phyloP scores from a whole-genome alignment of 805 yeast genomes.

The Yamadazyma sp. region DNA sequence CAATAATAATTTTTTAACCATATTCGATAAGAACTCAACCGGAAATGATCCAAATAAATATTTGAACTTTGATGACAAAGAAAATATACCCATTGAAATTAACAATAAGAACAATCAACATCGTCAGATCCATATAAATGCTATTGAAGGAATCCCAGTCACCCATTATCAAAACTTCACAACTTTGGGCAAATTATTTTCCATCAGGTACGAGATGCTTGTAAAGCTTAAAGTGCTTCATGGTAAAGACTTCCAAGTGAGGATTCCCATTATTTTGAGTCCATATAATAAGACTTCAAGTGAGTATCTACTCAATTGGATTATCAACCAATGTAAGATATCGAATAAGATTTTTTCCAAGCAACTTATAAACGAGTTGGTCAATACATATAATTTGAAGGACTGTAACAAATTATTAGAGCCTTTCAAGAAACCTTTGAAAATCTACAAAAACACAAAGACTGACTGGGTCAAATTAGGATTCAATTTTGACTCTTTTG shows the following conservation, averaged over 20 bases:
- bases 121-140: conserved; percentile 21
- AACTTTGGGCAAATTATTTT: conserved; percentile 47
- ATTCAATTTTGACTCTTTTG: conserved; percentile 29
- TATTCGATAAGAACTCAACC: conserved; percentile 12
- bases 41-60: conserved; percentile 2
- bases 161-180: conserved; percentile 52
- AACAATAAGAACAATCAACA: conserved; percentile 19
- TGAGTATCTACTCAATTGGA: conserved; percentile 50
- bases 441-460: conserved; percentile 26
- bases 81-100: conserved; percentile 8
- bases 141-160: conserved; percentile 38
- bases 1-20: conserved; percentile 32
- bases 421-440: conserved; percentile 24
- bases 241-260: conserved; percentile 48
- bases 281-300: conserved; percentile 50
- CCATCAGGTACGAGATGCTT: conserved; percentile 49
- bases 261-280: conserved; percentile 52
- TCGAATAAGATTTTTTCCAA: conserved; percentile 39
- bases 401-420: conserved; percentile 16
- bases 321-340: conserved; percentile 48
- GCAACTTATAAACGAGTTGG: conserved; percentile 18
- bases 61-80: conserved; percentile 3
- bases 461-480: conserved; percentile 41
- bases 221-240: conserved; percentile 48
- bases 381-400: conserved; percentile 16